Evolutionary conservation across 805 yeast genomes (phyloP), one percentile per base, ranked within the genome.

Genomic region (Saccharomyces eubayanus): DNA sequence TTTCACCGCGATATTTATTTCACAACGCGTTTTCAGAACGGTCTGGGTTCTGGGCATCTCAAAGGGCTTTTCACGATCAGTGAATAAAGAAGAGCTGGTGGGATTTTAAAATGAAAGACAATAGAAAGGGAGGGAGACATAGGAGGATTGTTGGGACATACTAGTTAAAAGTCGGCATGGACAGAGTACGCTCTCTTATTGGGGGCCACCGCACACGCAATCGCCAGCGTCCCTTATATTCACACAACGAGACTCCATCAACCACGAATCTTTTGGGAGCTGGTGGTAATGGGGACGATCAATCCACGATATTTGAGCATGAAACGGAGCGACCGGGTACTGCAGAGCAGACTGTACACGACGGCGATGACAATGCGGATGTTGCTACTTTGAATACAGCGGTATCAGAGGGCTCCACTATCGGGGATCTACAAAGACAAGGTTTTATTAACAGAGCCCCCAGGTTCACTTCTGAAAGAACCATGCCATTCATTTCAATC

Each of bases 401-500:
- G 21, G 50, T 53, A 6, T 66, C 70, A 0, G 70, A 61, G 8
- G 58, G 58, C 2, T 48, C 53, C n/a, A 66, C 71, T 1, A 60
- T 66, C 3, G 69, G 70, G 2, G 71, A 66, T 50, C 52, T 62
- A 5, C 60, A 56, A 40, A 55, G 62, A 41, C 57, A 53, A n/a
- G 69, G 69, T 2, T 66, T 51, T 51, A 64, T 65, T 6, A 68
- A 68, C 49, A 57, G 70, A 43, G 59, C 66, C 24, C 72, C 72
- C 5, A 53, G 56, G 10, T 66, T 67, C 28, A 54, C 51, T 8
- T 53, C 59, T 11, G 50, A 48, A 9, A 60, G 77, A 45, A 59
- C 64, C 2, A 52, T 73, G 31, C 74, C 73, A 0, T 63, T 73
- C 14, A 65, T 66, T 0, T 66, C 74, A 1, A 57, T 68, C 3